Conservation (phyloP, 2,329 filamentous ascomycete genomes). For the Aspergillus neoniger region DNA sequence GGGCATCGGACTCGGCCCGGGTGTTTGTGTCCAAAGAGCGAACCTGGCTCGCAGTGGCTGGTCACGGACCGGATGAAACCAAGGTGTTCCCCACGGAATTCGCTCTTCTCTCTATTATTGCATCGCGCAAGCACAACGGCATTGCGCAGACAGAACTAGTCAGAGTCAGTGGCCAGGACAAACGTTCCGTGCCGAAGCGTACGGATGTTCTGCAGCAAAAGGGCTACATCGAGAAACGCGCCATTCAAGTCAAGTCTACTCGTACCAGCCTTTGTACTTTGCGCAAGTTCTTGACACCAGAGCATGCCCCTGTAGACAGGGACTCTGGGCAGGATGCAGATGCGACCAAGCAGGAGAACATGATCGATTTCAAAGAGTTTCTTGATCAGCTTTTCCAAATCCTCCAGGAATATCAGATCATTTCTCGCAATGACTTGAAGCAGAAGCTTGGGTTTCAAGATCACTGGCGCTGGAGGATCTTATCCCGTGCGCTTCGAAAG, state of each 20-base stretch:
- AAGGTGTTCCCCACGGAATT: conserved; percentile 59
- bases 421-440: conserved; percentile 56
- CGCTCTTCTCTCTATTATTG: conserved; percentile 59
- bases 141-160: conserved; percentile 61
- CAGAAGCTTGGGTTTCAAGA: conserved; percentile 46
- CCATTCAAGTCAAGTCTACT: conserved; percentile 50
- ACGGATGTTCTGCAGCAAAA: conserved; percentile 59
- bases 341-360: conserved; percentile 23
- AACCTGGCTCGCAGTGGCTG: conserved; percentile 62
- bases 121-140: conserved; percentile 54
- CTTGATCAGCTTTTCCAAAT: conserved; percentile 51
- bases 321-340: conserved; percentile 17
- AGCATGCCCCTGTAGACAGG: conserved; percentile 16
- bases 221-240: conserved; percentile 63
- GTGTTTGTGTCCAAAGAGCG: conserved; percentile 57
- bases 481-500: conserved; percentile 47
- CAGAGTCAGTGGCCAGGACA: conserved; percentile 61
- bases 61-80: conserved; percentile 59
- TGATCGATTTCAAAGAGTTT: conserved; percentile 54
- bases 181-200: conserved; percentile 63
- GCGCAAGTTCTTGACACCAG: conserved; percentile 47
- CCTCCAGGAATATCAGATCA: conserved; percentile 53
- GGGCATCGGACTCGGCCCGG: conserved; percentile 24
- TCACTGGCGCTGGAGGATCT: conserved; percentile 42
- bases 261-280: conserved; percentile 61